Evolutionary conservation across 371 early-diverging fungal genomes (phyloP), one percentile per base, ranked within the genome.

Genomic region (Entomophthora muscae): DNA sequence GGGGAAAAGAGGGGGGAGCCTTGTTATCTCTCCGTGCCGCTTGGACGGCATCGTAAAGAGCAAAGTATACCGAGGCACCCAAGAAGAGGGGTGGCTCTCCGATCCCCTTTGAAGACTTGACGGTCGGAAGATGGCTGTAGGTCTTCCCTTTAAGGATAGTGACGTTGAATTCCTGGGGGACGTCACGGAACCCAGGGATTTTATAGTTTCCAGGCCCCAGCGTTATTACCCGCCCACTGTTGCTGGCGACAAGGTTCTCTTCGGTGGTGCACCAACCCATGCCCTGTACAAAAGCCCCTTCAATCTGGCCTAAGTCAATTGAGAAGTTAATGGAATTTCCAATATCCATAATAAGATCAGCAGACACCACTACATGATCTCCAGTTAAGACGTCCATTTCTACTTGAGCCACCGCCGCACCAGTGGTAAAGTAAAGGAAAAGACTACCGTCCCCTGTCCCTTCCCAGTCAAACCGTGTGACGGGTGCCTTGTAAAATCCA

Each of bases 51-150:
- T 89, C 80, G 0, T 82, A 71, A 61, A 89, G 75, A 10, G 90
- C 88, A 71, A 79, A 86, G 64, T 78, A 80, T 3, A 84, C 86
- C 0, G 81, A 76, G 0, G 81, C 68, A 12, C 85, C 89, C 61
- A 89, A 66, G 74, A 87, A 86, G 62, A 89, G 68, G 32, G 90
- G 90, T 26, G 88, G 90, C 69, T 89, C 89, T 5, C 90, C 90
- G 27, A 89, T 79, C 55, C 84, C 90, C 75, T 89, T 89, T 56
- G 80, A 80, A 57, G 82, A 79, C 68, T 80, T 83, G 52, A 89
- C 77, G n/a, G 88, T 84, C 64, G 82, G 76, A 26, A 76, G 71
- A 32, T 69, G 63, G 1, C 71, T 71, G 68, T 85, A 81, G 7
- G 74, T 68, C 0, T 76, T 76, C 32, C 77, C 81, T 67, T 79